Conservation (phyloP, 371 early-diverging fungal species). For the Neoconidiobolus thromboides region DNA sequence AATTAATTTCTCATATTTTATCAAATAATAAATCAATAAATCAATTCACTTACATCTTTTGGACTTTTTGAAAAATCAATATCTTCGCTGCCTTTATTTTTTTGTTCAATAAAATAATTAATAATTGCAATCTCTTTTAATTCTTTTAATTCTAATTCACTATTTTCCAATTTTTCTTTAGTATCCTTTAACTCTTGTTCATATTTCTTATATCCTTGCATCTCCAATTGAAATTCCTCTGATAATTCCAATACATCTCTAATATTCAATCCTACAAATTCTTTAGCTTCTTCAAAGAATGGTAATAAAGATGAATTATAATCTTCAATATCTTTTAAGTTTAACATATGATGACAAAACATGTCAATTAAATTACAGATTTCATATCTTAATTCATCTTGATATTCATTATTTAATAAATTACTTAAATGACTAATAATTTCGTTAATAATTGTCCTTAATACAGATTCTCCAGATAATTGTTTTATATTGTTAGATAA, state of each 20-base stretch:
- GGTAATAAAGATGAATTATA: background rate
- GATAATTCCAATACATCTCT: slow-evolving; percentile 1
- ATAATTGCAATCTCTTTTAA: background rate
- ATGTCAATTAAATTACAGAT: background rate
- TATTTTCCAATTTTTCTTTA: background rate
- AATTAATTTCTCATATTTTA: too few relatives aligned
- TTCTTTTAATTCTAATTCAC: background rate
- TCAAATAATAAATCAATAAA: too few relatives aligned
- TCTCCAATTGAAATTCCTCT: background rate
- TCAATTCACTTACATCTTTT: slow-evolving; percentile 5
- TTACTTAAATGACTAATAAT: background rate
- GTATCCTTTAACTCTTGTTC: background rate
- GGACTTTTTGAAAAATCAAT: slow-evolving; percentile 6
- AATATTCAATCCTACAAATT: background rate
- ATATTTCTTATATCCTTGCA: background rate
- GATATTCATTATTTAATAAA: background rate
- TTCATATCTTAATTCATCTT: background rate
- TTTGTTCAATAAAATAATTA: background rate
- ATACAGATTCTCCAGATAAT: background rate
- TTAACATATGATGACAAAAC: background rate
- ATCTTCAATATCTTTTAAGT: background rate
- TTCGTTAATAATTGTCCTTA: background rate
- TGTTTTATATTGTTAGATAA: slow-evolving; percentile 4
- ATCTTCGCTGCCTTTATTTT: background rate
- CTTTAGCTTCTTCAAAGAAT: background rate